Evolutionary conservation across 495 filamentous ascomycete species (phyloP), one percentile per base, ranked within the genome.

Genomic region (Penicillium dipodomyicola): DNA sequence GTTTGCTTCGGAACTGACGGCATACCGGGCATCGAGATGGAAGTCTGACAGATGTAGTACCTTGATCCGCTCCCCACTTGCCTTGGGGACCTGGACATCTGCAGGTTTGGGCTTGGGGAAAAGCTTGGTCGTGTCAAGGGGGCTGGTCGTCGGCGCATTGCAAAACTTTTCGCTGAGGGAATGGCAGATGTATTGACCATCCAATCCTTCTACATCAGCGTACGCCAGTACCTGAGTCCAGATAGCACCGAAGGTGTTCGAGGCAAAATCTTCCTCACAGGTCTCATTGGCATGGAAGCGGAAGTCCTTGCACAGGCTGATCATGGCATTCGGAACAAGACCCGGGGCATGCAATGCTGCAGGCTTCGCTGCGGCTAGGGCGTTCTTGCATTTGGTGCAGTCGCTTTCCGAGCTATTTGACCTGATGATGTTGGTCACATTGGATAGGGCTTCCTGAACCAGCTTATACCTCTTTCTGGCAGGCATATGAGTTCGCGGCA

Each of bases 1-100:
- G 59, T 84, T 80, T 20, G 80, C 81, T 58, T 86, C 83, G 0
- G 81, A 78, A 5, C 69, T 73, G 51, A 79, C 78, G 9, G 71
- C 65, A 63, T 82, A 85, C 41, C 82, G 69, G 19, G 83, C 77
- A 71, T 86, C 83, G 6, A 86, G 68, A 59, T 85, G 83, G 42
- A 85, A 76, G 56, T 86, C 83, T 0, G 80, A 83, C 58, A 86
- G 55, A 63, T 85, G 83, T 10, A 84, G 66, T 4, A 86, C 82
- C 62, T 85, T 85, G 48, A 82, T 74, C 3, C 76, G 70, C 64
- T 82, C 69, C 0, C 82, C 82, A 42, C 76, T 83, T 3, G 77
- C 57, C 39, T 68, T 62, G 0, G 80, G 81, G 7, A 62, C 68
- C 15, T 53, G 64, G 7, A 67, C 61, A 57, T 80, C 71, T 8